Evolutionary conservation across 2,329 filamentous ascomycete genomes (phyloP).

Genomic region (Ophiostoma ulmi): DNA sequence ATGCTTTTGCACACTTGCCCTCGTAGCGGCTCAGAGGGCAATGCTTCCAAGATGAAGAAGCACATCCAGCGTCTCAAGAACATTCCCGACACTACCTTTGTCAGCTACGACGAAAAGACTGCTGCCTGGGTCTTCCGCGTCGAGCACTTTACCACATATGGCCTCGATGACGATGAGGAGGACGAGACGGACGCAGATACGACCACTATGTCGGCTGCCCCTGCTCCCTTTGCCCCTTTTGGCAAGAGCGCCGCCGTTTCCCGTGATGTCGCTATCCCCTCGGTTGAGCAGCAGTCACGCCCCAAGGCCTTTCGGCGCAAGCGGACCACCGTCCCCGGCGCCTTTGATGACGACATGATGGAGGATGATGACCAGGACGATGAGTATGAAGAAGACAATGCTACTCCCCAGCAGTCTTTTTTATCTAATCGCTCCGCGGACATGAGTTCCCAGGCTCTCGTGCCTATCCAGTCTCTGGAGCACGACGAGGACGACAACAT

Average conservation of each 20-base stretch:
- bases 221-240: constrained; percentile 22
- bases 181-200: constrained; percentile 62
- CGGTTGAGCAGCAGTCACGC: constrained; percentile 41
- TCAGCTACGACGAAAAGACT: constrained; percentile 70
- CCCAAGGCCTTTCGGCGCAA: constrained; percentile 47
- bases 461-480: constrained; percentile 45
- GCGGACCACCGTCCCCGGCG: constrained; percentile 62
- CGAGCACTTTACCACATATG: constrained; percentile 96
- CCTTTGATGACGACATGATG: constrained; percentile 64
- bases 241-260: neutral
- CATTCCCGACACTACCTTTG: constrained; percentile 74
- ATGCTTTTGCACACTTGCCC: constrained; percentile 92
- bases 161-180: constrained; percentile 73
- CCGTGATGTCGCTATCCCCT: constrained; percentile 33
- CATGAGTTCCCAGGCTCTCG: constrained; percentile 58
- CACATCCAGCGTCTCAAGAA: constrained; percentile 77
- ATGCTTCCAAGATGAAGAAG: constrained; percentile 45
- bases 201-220: constrained; percentile 31
- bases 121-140: constrained; percentile 90
- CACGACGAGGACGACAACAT: constrained; percentile 65
- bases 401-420: constrained; percentile 65
- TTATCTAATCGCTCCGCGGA: constrained; percentile 87
- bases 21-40: constrained; percentile 59
- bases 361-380: constrained; percentile 55
- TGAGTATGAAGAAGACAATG: constrained; percentile 50